Evolutionary conservation across 2,329 filamentous ascomycete species (phyloP), one percentile per base, ranked within the genome.

Genomic region (Penicillium sp.): DNA sequence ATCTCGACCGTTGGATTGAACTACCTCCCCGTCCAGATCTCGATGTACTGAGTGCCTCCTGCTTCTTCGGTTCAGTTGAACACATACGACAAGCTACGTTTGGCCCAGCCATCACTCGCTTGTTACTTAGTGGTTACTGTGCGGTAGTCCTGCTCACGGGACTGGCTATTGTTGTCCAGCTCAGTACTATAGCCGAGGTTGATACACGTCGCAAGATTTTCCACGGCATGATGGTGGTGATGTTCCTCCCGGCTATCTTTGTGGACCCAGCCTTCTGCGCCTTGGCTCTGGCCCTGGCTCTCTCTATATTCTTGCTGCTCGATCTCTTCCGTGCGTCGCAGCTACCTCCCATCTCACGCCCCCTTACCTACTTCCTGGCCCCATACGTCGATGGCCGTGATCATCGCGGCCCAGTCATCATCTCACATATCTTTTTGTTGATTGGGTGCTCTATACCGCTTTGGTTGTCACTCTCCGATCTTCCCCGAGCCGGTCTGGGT

Each of bases 171-270:
- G 90, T 97, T 7, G 84, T 94, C 49, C 84, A 82, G 40, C 82
- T 96, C 36, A 90, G 88, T 39, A 79, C 86, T 3, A 79, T 90
- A 47, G 92, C 90, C 62, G 92, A 97, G 74, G 93, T 99, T 44
- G 94, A 99, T 75, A 99, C 94, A 1, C 85, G 94, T 47, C 86
- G 94, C 47, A 99, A 99, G 74, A 90, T 97, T 22, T 99, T 99
- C 72, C 94, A 99, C 73, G 95, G 95, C 63, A 96, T 93, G 83
- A 97, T 97, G 89, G 93, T 97, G 7, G 86, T 86, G 52, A 97
- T 99, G 91, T 87, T 99, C 52, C 81, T 97, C 2, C 92, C 94
- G 0, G 86, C 90, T 1, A 90, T 88, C 2, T 97, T 86, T 69
- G 77, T 97, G 59, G 94, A 99, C 71, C 93, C 94, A 1, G 81